These are phyloP conservation scores for Geopyxis carbonaria DNA, from an alignment of 495 filamentous ascomycete species.

Conservation along the genomic window DNA sequence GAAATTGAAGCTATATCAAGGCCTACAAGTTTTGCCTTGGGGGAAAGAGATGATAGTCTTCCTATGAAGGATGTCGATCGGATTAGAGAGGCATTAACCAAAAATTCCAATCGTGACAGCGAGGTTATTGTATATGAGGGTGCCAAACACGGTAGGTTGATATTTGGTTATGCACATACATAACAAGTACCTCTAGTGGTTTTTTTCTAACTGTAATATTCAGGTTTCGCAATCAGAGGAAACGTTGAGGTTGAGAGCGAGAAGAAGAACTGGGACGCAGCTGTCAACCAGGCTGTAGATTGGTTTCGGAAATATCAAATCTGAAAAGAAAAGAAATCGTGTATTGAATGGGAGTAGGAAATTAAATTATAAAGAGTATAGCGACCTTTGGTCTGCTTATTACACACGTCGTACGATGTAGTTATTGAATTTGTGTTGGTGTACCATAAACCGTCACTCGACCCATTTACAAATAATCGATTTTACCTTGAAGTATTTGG, in stretches of 20 bases:
- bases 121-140: slow-evolving; percentile 40
- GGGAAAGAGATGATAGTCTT: slow-evolving; percentile 35
- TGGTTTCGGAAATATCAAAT: slow-evolving; percentile 36
- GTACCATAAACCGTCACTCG: no score
- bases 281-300: slow-evolving; percentile 37
- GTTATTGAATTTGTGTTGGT: no score
- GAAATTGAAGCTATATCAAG: slow-evolving; percentile 37
- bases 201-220: slow-evolving; percentile 2
- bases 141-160: slow-evolving; percentile 31
- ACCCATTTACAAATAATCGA: no score
- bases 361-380: no score
- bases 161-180: neutral
- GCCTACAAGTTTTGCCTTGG: slow-evolving; percentile 41
- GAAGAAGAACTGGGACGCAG: slow-evolving; percentile 29
- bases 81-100: slow-evolving; percentile 30
- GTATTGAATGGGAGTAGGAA: no score
- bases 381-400: no score
- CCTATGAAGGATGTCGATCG: slow-evolving; percentile 26
- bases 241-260: slow-evolving; percentile 30
- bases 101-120: slow-evolving; percentile 27
- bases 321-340: no score
- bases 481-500: no score
- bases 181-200: neutral
- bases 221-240: slow-evolving; percentile 41
- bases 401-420: no score